Percentiles rank a stretch among this genome's conserved stretches.
phyloP scores from a whole-genome alignment of 495 filamentous ascomycete species.

The Penicillium pancosmium region DNA sequence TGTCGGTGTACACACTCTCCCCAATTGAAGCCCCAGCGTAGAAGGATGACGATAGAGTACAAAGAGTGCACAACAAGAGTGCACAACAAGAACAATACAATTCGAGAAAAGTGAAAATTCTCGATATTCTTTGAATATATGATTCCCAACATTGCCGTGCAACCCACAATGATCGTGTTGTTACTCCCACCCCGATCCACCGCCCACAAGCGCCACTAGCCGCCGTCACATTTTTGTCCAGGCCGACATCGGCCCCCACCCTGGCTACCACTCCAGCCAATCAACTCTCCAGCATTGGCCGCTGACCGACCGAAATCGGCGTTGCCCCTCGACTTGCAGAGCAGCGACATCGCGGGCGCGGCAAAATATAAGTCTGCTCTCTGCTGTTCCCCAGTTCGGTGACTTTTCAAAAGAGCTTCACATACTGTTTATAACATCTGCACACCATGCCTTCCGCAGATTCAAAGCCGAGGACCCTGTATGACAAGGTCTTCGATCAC shows the following conservation, averaged over 20 bases:
- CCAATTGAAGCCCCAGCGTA: neutral
- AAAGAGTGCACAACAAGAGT: neutral
- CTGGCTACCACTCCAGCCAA: constrained; percentile 28
- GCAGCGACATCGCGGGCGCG: constrained; percentile 47
- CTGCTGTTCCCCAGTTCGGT: constrained; percentile 17
- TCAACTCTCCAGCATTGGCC: constrained; percentile 29
- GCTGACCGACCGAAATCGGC: constrained; percentile 50
- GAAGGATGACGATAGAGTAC: neutral
- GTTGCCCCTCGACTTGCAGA: constrained; percentile 39
- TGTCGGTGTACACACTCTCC: constrained; percentile 7
- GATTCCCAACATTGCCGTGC: neutral
- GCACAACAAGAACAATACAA: constrained; percentile 1
- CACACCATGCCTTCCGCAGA: constrained; percentile 79
- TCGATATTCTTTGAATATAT: too few relatives aligned
- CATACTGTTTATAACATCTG: constrained; percentile 14
- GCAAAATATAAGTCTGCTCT: constrained; percentile 34
- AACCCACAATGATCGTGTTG: neutral
- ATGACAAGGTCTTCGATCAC: constrained; percentile 94
- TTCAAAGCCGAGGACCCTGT: constrained; percentile 80
- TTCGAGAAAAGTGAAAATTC: neutral
- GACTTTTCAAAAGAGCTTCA: constrained; percentile 12
- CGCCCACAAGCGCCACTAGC: constrained; percentile 29
- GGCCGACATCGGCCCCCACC: constrained; percentile 25
- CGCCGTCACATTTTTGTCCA: constrained; percentile 20
- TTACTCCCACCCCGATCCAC: constrained; percentile 1